Base-by-base conservation (phyloP, 176 grass and related monocot species). In the Cocos nucifera region DNA sequence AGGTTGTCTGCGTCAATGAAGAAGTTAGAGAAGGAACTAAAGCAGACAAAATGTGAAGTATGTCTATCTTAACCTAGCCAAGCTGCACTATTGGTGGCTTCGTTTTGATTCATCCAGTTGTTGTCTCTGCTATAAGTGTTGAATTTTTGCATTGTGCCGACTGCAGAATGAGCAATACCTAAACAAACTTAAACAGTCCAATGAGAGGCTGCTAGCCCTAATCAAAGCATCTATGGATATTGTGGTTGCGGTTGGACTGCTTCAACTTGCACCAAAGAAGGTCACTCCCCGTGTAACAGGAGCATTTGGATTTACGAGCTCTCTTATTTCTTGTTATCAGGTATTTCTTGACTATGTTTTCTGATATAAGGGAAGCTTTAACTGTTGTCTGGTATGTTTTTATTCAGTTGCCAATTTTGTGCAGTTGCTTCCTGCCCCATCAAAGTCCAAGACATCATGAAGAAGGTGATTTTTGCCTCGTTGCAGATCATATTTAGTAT, bases 221-320 rank as follows among this genome's bases (percentile, higher is more conserved):
- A 81, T 81, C 3, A 97, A 91, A 76, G 69, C 93, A 20, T 76
- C 73, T 49, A 70, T 97, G 73, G 84, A 97, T 66, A 75, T 83
- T 25, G 91, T 87, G 16, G 86, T 95, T 15, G 86, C 91, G 17
- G 22, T 90, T 3, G 91, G 91, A 56, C 83, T 95, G 61, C 91
- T 95, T 58, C 91, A 90, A 67, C 24, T 95, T 23, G 65, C 86
- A 16, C 91, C 91, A 50, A 87, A 79, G 77, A 87, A 84, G 64
- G 23, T 95, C 67, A 95, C 86, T 64, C 86, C 86, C 9, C 81
- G 91, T 54, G 80, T 87, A 51, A 87, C 83, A n/a, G 91, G 91
- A 16, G 86, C 77, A 27, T 79, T 91, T 51, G 93, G 93, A 4
- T 91, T 92, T 58, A 28, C 80, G 14, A 91, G 87, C 51, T 90